Base-by-base conservation (phyloP, 176 grass and related monocot species). In the Ensete ventricosum region DNA sequence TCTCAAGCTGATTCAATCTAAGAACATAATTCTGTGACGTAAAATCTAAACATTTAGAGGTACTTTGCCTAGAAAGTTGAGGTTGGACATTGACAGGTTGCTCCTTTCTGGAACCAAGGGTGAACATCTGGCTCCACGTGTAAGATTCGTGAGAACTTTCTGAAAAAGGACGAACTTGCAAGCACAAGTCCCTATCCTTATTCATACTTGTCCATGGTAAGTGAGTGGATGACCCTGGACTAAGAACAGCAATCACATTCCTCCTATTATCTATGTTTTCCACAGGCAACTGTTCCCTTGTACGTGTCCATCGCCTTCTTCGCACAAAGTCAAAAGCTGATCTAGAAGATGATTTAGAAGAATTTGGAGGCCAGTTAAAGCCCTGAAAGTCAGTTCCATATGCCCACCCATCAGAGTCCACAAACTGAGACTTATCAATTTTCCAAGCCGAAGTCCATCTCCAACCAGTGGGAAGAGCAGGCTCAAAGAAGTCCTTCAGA, bases 351-450 rank as follows among this genome's bases (percentile, higher is more conserved):
- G 86, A 87, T 84, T 82, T 89, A 50, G 90, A 90, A 22, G 86
- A 91, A 66, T 10, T 77, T 52, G 88, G 89, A 76, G 90, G 90
- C 90, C 94, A 98, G 67, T 81, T 83, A 22, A 93, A 76, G 78
- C 85, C 84, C 79, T 82, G 86, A 70, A 98, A 93, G 78, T 85
- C 86, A 72, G 80, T 71, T 85, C 77, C 82, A 89, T 98, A 98
- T 77, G 90, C 80, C 90, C 90, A 98, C 80, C 94, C 94, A 78
- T 98, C 94, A 87, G 68, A 69, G 72, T 98, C 94, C n/a, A 85
- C 82, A 49, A 72, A 98, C 81, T 76, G 83, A 53, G 84, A 85
- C 79, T 85, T 93, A 58, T 98, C 90, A 64, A 98, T 98, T 93
- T 92, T 90, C 94, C 94, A 98, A 20, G 84, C 83, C 63, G 94